Conservation (phyloP, 2,329 filamentous ascomycete genomes). For the Sporothrix pallida region DNA sequence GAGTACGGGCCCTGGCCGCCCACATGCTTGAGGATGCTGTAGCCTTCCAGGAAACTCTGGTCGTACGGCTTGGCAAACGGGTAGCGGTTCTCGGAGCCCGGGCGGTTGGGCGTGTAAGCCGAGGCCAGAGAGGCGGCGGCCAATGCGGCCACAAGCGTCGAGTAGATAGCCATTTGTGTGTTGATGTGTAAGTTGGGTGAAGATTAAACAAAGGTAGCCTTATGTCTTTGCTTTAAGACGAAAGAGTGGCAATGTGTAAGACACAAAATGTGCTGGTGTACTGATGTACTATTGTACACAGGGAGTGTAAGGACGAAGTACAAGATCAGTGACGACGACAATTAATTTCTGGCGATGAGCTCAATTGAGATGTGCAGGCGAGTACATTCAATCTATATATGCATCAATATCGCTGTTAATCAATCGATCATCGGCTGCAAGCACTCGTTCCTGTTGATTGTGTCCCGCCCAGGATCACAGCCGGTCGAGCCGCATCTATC, state of each 20-base stretch:
- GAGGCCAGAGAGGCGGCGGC: slow-evolving; percentile 14
- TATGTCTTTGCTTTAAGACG: neutral
- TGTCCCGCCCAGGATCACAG: neutral
- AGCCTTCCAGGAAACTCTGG: slow-evolving; percentile 35
- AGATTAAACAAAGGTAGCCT: neutral
- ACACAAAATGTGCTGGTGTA: neutral
- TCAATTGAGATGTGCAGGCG: neutral
- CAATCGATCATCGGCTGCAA: too few species aligned
- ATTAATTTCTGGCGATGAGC: neutral
- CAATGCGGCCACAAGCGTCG: neutral
- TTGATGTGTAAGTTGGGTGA: neutral
- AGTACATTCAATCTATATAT: neutral
- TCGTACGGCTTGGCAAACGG: slow-evolving; percentile 30
- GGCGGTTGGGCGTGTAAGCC: slow-evolving; percentile 34
- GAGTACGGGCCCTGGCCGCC: slow-evolving; percentile 36
- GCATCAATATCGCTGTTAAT: neutral
- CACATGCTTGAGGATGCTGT: slow-evolving; percentile 35
- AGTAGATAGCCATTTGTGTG: slow-evolving; percentile 25
- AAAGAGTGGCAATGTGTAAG: neutral
- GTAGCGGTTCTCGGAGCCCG: slow-evolving; percentile 33
- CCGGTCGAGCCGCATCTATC: neutral
- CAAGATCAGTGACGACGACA: neutral
- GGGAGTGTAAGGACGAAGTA: neutral
- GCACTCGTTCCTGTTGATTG: too few species aligned
- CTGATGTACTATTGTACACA: too few species aligned